Evolutionary conservation across 345 rosid species (phyloP).

Genomic region (Ricinus communis): DNA sequence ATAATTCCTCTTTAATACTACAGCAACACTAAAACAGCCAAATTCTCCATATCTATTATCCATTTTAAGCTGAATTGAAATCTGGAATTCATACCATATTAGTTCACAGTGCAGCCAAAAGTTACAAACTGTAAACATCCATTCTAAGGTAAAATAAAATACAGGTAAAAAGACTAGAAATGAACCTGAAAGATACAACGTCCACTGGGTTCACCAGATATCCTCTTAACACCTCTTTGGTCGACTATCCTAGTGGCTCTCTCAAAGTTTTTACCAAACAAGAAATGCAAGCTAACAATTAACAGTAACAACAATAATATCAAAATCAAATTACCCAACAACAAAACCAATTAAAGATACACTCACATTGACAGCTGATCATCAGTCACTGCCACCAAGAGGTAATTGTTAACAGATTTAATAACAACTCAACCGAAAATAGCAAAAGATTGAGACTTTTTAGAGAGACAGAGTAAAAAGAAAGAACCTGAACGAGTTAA

Average conservation of each 20-base stretch:
- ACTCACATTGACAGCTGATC: conserved; percentile 80
- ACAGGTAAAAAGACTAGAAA: too few species aligned
- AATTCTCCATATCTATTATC: too few species aligned
- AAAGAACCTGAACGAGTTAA: conserved; percentile 45
- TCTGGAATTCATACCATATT: too few species aligned
- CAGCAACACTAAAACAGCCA: too few species aligned
- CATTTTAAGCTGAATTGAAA: too few species aligned
- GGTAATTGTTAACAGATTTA: not conserved
- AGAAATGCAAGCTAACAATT: conserved; percentile 62
- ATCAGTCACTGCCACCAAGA: conserved; percentile 51
- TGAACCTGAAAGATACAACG: conserved; percentile 42
- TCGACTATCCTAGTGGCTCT: conserved; percentile 75
- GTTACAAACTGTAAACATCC: too few species aligned
- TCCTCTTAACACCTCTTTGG: conserved; percentile 70
- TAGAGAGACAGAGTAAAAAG: not conserved
- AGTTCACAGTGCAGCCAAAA: too few species aligned
- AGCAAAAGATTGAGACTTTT: not conserved
- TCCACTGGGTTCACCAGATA: conserved; percentile 71
- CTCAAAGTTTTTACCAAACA: conserved; percentile 90
- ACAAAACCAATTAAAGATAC: not conserved
- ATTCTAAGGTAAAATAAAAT: too few species aligned
- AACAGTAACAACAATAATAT: not conserved
- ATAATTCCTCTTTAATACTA: too few species aligned
- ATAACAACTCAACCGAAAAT: not conserved
- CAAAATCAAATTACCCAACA: not conserved